Conservation (phyloP, 306 rosid genomes). For the Parietaria judaica region DNA sequence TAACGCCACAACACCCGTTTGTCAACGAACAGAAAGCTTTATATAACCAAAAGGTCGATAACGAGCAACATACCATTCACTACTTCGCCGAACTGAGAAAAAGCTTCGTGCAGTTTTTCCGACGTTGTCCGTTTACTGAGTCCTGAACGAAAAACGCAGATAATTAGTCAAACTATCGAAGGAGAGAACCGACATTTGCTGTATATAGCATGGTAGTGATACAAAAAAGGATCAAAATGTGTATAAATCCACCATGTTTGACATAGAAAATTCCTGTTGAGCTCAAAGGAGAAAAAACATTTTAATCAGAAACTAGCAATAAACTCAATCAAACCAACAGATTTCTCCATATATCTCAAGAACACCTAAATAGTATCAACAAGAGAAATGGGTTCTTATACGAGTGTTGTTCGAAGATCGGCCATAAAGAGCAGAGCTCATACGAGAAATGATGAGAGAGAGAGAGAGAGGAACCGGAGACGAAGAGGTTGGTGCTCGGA, state of each 20-base stretch:
- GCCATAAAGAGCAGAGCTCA: background rate
- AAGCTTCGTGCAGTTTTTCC: slow-evolving; percentile 58
- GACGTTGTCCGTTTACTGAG: slow-evolving; percentile 87
- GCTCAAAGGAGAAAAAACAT: too few species aligned
- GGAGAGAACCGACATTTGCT: too few species aligned
- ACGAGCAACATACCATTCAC: slow-evolving; percentile 42
- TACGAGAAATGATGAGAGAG: background rate
- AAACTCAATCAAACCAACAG: too few species aligned
- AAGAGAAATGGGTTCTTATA: too few species aligned
- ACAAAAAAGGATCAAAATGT: too few species aligned
- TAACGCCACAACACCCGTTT: slow-evolving; percentile 8
- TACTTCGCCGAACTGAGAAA: slow-evolving; percentile 79
- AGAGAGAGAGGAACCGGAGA: slow-evolving; percentile 45
- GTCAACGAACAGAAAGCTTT: background rate
- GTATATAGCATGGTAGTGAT: too few species aligned
- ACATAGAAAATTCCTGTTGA: too few species aligned
- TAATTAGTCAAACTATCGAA: background rate
- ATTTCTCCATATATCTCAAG: too few species aligned
- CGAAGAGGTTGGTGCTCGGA: slow-evolving; percentile 80
- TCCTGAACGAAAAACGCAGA: slow-evolving; percentile 40
- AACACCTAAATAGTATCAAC: too few species aligned
- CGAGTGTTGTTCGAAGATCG: too few species aligned
- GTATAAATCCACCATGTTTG: too few species aligned
- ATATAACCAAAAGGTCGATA: background rate
- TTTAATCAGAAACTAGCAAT: too few species aligned